A percentile compares a stretch with the other conserved stretches of the same genome.
phyloP scores from a whole-genome alignment of 129 eudicot species.

The Flaveria ramosissima region DNA sequence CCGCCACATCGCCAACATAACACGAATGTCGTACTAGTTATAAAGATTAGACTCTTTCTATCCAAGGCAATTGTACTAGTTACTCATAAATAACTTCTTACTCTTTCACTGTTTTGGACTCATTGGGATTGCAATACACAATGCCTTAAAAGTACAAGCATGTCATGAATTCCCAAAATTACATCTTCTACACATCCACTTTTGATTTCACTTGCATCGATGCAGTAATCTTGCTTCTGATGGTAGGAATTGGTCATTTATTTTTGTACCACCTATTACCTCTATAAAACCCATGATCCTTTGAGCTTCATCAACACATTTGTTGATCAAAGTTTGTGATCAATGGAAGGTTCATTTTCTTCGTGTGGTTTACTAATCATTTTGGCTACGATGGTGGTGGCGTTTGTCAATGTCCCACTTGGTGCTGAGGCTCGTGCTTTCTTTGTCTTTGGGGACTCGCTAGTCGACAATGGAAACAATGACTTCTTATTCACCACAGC shows the following conservation, averaged over 20 bases:
- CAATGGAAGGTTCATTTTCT: conserved; percentile 30
- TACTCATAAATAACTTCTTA: conserved; percentile 9
- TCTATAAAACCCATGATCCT: conserved; percentile 23
- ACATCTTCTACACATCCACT: conserved; percentile 14
- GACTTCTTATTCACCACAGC: conserved; percentile 63
- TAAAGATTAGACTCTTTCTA: conserved; percentile 17
- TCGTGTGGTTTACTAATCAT: conserved; percentile 5
- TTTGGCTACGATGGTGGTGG: conserved; percentile 1
- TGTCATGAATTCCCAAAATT: conserved; percentile 32
- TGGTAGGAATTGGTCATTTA: conserved; percentile 39
- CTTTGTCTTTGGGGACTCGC: conserved; percentile 66
- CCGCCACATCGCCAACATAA: not conserved
- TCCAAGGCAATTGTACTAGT: conserved; percentile 31
- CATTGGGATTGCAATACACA: conserved; percentile 32
- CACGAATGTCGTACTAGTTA: not conserved
- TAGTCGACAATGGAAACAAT: conserved; percentile 75
- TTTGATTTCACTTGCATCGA: conserved; percentile 27
- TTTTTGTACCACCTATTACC: conserved; percentile 25
- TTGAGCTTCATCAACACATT: conserved; percentile 14
- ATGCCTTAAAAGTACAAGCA: conserved; percentile 38
- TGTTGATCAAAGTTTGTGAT: not conserved
- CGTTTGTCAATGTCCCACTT: conserved; percentile 27
- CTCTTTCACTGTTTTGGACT: conserved; percentile 18
- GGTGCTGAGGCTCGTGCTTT: conserved; percentile 48
- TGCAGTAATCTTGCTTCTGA: conserved; percentile 22